These are phyloP conservation scores for Fraxinus xanthoxyloides DNA, from an alignment of 305 asterid species.

Conservation along the genomic window DNA sequence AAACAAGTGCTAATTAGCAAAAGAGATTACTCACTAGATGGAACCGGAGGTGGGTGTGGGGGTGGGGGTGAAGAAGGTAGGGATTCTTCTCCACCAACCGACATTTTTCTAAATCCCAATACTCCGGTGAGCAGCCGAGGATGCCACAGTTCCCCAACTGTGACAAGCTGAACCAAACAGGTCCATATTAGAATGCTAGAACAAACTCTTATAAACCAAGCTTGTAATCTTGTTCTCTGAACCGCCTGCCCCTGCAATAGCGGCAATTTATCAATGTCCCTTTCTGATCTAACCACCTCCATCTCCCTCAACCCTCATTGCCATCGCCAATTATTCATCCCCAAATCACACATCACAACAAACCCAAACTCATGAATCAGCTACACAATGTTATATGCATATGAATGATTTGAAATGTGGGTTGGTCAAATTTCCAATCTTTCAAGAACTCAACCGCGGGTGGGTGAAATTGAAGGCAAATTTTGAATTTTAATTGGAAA, in stretches of 20 bases:
- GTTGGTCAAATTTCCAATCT: slow-evolving; percentile 33
- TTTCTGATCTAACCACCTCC: slow-evolving; percentile 53
- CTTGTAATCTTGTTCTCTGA: slow-evolving; percentile 68
- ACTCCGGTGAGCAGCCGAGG: slow-evolving; percentile 61
- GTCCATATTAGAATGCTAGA: slow-evolving; percentile 90
- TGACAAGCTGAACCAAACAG: slow-evolving; percentile 80
- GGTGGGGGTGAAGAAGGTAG: slow-evolving; percentile 32
- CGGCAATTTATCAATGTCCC: slow-evolving; percentile 42
- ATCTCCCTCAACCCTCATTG: slow-evolving; percentile 37
- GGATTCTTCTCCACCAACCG: slow-evolving; percentile 42
- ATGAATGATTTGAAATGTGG: slow-evolving; percentile 21
- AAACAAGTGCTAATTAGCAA: background rate
- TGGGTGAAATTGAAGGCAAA: background rate
- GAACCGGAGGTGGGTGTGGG: slow-evolving; percentile 46
- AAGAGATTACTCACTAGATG: slow-evolving; percentile 67
- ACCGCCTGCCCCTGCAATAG: slow-evolving; percentile 53
- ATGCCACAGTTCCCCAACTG: slow-evolving; percentile 84
- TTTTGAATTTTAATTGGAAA: slow-evolving; percentile 1
- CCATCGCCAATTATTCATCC: slow-evolving; percentile 38
- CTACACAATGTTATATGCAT: background rate
- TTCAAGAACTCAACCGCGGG: slow-evolving; percentile 30
- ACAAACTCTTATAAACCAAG: slow-evolving; percentile 89
- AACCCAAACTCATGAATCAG: slow-evolving; percentile 12
- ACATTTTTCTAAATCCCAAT: slow-evolving; percentile 34
- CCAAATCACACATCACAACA: slow-evolving; percentile 6